Conservation (phyloP, 371 early-diverging fungal genomes). For the Mucor irregularis region DNA sequence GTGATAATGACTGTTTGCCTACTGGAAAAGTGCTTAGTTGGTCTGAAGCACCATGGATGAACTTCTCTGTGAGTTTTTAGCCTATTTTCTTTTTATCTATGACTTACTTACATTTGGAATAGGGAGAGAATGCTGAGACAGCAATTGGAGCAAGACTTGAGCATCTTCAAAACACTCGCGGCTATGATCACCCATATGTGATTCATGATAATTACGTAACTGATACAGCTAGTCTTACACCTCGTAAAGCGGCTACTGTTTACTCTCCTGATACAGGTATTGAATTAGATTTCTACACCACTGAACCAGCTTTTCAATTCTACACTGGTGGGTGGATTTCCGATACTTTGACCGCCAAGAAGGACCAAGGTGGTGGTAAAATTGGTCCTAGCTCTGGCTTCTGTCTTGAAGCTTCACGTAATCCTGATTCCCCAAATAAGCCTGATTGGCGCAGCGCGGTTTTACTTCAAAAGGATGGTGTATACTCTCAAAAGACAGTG, state of each 20-base stretch:
- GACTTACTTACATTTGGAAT: not conserved
- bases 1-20: slow-evolving; percentile 60
- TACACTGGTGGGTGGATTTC: slow-evolving; percentile 71
- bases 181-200: slow-evolving; percentile 71
- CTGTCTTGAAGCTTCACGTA: slow-evolving; percentile 69
- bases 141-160: slow-evolving; percentile 46
- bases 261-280: slow-evolving; percentile 65
- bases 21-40: slow-evolving; percentile 59
- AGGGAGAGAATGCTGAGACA: slow-evolving; percentile 39
- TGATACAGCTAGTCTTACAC: slow-evolving; percentile 37
- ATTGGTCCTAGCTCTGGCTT: slow-evolving; percentile 55
- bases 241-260: slow-evolving; percentile 45
- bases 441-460: slow-evolving; percentile 51
- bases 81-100: not conserved
- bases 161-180: slow-evolving; percentile 37
- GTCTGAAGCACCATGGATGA: slow-evolving; percentile 47
- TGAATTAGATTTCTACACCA: slow-evolving; percentile 56
- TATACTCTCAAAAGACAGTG: slow-evolving; percentile 48
- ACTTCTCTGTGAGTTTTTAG: slow-evolving; percentile 54
- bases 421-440: slow-evolving; percentile 72
- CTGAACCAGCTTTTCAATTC: slow-evolving; percentile 75
- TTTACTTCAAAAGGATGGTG: slow-evolving; percentile 48
- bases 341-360: slow-evolving; percentile 35
- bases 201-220: slow-evolving; percentile 42
- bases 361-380: slow-evolving; percentile 29